A percentile compares a stretch with the other conserved stretches of the same genome.
phyloP scores from a whole-genome alignment of 257 asterid species.

The Jacaranda copaia region DNA sequence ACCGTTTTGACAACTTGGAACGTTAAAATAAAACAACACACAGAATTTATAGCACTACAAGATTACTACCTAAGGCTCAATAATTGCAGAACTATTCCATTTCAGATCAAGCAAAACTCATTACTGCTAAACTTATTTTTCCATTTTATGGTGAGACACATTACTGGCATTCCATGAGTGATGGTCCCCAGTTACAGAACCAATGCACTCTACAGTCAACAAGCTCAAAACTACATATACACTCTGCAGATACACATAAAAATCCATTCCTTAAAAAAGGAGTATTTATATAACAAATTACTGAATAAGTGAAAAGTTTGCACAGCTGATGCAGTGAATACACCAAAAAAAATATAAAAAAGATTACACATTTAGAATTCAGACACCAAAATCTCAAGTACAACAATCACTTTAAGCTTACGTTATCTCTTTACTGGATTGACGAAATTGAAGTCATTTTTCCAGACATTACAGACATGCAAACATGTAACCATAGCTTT shows the following conservation, averaged over 20 bases:
- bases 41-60: too few relatives aligned
- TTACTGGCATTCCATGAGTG: neutral
- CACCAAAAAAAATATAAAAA: neutral
- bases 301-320: neutral
- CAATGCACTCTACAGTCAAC: conserved; percentile 12
- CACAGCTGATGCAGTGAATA: neutral
- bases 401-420: neutral
- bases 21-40: neutral
- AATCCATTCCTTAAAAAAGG: neutral
- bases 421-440: neutral
- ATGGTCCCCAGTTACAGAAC: conserved; percentile 22
- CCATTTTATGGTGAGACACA: conserved; percentile 6
- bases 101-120: too few relatives aligned
- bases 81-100: too few relatives aligned
- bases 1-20: too few relatives aligned
- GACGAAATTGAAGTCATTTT: conserved; percentile 14
- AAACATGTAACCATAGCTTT: conserved; percentile 27
- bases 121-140: too few relatives aligned
- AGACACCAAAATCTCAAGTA: conserved; percentile 23
- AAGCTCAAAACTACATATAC: conserved; percentile 26
- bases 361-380: conserved; percentile 10
- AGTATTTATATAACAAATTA: neutral
- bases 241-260: conserved; percentile 22
- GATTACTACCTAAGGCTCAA: too few relatives aligned
- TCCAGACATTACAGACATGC: conserved; percentile 14